Evolutionary conservation across 164 flowering plant genomes (phyloP).

Genomic region (Vitis labrusca): DNA sequence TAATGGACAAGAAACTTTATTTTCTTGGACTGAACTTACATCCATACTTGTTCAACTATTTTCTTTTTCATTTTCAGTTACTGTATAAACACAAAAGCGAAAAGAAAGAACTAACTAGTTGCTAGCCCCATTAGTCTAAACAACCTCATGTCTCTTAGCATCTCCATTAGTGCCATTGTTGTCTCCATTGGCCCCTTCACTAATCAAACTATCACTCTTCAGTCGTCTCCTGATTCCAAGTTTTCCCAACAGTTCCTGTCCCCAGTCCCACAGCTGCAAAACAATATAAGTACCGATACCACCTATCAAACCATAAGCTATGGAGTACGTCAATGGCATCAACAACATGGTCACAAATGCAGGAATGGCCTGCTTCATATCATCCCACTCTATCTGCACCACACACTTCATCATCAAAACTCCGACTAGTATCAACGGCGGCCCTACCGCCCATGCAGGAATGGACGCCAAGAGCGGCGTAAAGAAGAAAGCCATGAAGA

Average conservation of each 20-base stretch:
- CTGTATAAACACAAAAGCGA: too few species aligned
- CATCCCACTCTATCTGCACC: slow-evolving; percentile 68
- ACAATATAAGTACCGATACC: slow-evolving; percentile 66
- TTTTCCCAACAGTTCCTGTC: background rate
- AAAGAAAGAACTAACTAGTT: background rate
- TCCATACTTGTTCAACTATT: too few species aligned
- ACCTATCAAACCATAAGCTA: slow-evolving; percentile 73
- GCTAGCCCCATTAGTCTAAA: background rate
- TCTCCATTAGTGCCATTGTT: background rate
- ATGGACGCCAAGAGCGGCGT: slow-evolving; percentile 73
- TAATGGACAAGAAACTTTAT: too few species aligned
- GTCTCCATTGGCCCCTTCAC: background rate
- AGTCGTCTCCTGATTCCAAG: background rate
- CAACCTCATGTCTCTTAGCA: background rate
- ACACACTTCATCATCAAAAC: slow-evolving; percentile 77
- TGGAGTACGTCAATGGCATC: slow-evolving; percentile 75
- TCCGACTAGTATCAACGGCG: slow-evolving; percentile 70
- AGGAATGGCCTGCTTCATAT: slow-evolving; percentile 70
- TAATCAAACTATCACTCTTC: background rate
- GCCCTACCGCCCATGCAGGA: slow-evolving; percentile 76
- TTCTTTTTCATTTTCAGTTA: too few species aligned
- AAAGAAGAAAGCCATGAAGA: slow-evolving; percentile 70
- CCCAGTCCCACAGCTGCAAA: slow-evolving; percentile 64
- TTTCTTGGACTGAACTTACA: too few species aligned
- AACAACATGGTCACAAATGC: slow-evolving; percentile 61